Evolutionary conservation across 371 early-diverging fungal species (phyloP), one percentile per base, ranked within the genome.

Genomic region (Actinomortierella ambigua): DNA sequence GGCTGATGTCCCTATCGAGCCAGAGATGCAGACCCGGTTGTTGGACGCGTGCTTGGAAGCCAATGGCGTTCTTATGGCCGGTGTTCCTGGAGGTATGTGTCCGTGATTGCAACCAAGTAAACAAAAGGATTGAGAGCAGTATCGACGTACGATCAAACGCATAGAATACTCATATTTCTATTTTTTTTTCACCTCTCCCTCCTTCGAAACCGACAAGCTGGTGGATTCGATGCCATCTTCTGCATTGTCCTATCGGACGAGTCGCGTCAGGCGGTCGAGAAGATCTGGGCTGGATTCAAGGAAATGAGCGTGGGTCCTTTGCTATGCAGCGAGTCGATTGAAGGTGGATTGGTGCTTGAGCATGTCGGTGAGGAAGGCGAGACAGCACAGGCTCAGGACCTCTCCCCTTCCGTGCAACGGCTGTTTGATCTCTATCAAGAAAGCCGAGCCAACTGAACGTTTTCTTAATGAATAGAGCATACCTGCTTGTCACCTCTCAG

Each of bases 151-250:
- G 42, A 39, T 6, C 1, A 63, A n/a, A n/a, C n/a, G n/a, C n/a
- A n/a, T 42, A 20, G n/a, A n/a, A 9, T 49, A 5, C 14, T 53
- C 5, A 17, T 18, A 14, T 53, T 24, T 3, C 41, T 26, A 57
- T 24, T 27, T 26, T 29, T 22, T 9, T 71, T 11, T 46, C 11
- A 20, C 15, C 54, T 43, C 23, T 26, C 43, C 7, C 51, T 50
- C 27, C 28, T 48, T 24, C 17, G 14, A 13, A 23, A n/a, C 22
- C 6, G 28, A 42, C 1, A 69, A 91, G 98, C 98, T 47, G 98
- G 98, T 41, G 98, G 98, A 6, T 95, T 86, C 65, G 98, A 98
- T 79, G 98, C 98, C 24, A 95, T 98, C 53, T 96, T 92, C 68
- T 94, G 94, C 67, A 82, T 98, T 29, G 85, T 85, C 1, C 55